Evolutionary conservation across 2,329 filamentous ascomycete species (phyloP).

Genomic region (Biscogniauxia mediterranea): DNA sequence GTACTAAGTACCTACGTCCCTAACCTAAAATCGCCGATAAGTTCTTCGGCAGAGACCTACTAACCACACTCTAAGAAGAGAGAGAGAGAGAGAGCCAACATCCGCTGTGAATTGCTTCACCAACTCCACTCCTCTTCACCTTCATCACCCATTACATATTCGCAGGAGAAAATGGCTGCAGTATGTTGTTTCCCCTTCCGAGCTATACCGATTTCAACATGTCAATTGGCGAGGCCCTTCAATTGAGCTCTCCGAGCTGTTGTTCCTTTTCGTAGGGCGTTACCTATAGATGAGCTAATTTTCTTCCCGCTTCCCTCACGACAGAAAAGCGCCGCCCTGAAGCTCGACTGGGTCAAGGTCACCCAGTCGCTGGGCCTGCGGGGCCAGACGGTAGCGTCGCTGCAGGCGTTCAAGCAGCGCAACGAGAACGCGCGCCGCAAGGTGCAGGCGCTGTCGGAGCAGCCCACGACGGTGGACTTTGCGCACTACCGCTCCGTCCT

Average conservation of each 20-base stretch:
- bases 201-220: too few species aligned
- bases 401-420: constrained; percentile 98
- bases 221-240: constrained; percentile 26
- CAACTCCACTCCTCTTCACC: constrained; percentile 44
- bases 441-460: constrained; percentile 78
- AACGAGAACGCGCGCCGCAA: constrained; percentile 98
- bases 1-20: too few species aligned
- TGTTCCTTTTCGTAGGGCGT: neutral
- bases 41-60: constrained; percentile 42
- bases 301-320: constrained; percentile 29
- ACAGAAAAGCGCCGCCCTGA: constrained; percentile 95
- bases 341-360: constrained; percentile 98
- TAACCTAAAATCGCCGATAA: constrained; percentile 22
- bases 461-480: constrained; percentile 88
- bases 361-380: constrained; percentile 91
- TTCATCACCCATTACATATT: constrained; percentile 40
- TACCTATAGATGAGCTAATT: constrained; percentile 53
- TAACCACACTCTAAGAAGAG: too few species aligned
- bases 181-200: constrained; percentile 51
- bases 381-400: constrained; percentile 86
- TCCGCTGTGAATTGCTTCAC: constrained; percentile 47
- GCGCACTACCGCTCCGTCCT: constrained; percentile 84
- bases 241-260: constrained; percentile 21
- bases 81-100: constrained; percentile 36
- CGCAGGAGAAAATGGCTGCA: constrained; percentile 59